phyloP scores from a whole-genome alignment of 306 rosid genomes.

The Dalbergia cultrata region DNA sequence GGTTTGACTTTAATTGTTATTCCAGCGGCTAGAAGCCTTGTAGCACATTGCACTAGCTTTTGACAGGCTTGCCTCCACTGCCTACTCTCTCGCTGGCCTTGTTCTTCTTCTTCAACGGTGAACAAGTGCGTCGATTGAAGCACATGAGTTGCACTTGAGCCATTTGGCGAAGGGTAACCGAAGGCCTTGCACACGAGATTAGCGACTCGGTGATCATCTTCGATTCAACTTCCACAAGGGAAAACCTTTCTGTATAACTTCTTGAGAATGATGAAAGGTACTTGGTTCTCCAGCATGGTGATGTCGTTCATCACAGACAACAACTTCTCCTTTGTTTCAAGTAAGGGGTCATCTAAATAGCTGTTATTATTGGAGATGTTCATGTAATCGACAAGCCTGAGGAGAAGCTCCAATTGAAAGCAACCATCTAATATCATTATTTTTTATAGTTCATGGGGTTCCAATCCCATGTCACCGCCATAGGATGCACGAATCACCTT shows the following conservation, averaged over 20 bases:
- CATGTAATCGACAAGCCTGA: neutral
- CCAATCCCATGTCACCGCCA: neutral
- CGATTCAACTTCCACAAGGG: neutral
- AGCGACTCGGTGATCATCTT: neutral
- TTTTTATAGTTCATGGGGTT: conserved; percentile 2
- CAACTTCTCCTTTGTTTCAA: neutral
- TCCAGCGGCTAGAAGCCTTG: conserved; percentile 30
- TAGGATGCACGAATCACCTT: conserved; percentile 32
- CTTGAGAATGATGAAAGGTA: conserved; percentile 46
- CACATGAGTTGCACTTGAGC: neutral
- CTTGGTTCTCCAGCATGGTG: conserved; percentile 50
- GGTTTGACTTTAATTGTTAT: neutral
- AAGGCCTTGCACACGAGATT: neutral
- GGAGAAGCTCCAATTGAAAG: conserved; percentile 46
- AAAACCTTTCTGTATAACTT: neutral
- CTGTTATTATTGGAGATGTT: neutral
- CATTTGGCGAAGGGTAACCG: neutral
- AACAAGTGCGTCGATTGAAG: conserved; percentile 38
- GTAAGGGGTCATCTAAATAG: conserved; percentile 6
- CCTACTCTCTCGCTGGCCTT: neutral
- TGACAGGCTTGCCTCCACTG: neutral
- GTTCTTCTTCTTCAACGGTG: neutral
- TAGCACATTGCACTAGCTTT: conserved; percentile 14
- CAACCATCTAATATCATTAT: conserved; percentile 54
- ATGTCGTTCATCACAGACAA: conserved; percentile 37